A percentile compares a stretch with the other conserved stretches of the same genome.
phyloP scores from a whole-genome alignment of 1,139 yeast genomes.

The Hansenula lynferdii region DNA sequence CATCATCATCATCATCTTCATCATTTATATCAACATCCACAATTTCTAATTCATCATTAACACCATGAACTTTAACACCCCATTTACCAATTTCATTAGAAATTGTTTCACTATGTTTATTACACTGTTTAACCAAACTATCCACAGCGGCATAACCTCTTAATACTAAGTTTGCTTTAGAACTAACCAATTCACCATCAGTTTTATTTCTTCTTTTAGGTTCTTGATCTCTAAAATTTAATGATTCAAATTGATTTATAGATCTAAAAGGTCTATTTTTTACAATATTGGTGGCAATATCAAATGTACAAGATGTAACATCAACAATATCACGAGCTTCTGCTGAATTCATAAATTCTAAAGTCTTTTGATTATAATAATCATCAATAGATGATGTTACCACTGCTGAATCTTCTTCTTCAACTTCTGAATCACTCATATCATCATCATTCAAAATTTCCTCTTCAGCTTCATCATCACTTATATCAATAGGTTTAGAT shows the following conservation, averaged over 20 bases:
- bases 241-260: constrained; percentile 53
- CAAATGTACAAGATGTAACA: constrained; percentile 66
- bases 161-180: constrained; percentile 61
- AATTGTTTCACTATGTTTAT: constrained; percentile 68
- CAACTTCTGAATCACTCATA: constrained; percentile 22
- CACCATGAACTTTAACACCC: constrained; percentile 76
- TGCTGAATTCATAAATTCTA: constrained; percentile 77
- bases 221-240: constrained; percentile 38
- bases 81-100: constrained; percentile 71
- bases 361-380: constrained; percentile 61
- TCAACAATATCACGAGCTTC: constrained; percentile 74
- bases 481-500: neutral
- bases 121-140: constrained; percentile 78
- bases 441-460: constrained; percentile 18
- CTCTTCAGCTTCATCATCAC: constrained; percentile 19
- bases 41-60: constrained; percentile 52
- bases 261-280: constrained; percentile 61
- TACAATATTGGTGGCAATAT: constrained; percentile 59
- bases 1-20: constrained; percentile 31
- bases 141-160: constrained; percentile 94
- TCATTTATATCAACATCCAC: constrained; percentile 40
- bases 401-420: constrained; percentile 20
- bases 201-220: constrained; percentile 37
- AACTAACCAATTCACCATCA: constrained; percentile 73
- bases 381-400: constrained; percentile 26